A percentile compares a stretch with the other conserved stretches of the same genome.
Conservation (phyloP, 352 stramenopile species). For the Pseudoperonospora humuli region DNA sequence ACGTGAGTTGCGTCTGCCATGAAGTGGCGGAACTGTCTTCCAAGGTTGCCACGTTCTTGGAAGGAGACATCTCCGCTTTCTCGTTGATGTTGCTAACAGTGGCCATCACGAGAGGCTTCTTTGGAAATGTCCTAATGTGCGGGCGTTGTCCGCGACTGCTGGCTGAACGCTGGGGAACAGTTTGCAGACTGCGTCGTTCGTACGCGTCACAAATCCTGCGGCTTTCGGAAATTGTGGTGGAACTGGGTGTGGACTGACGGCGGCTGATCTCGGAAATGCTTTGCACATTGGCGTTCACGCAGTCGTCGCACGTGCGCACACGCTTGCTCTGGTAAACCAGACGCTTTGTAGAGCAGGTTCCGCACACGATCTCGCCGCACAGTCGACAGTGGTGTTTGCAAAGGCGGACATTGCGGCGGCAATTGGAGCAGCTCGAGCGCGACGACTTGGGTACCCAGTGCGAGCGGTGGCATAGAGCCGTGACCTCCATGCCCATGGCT, state of each 20-base stretch:
- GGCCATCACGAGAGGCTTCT: not conserved
- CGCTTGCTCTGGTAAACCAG: constrained; percentile 68
- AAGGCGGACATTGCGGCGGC: constrained; percentile 48
- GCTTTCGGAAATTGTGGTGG: no score
- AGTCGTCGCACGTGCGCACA: constrained; percentile 71
- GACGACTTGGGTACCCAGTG: constrained; percentile 74
- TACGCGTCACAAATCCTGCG: no score
- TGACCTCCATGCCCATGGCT: constrained; percentile 54
- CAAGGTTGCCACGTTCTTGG: constrained; percentile 1
- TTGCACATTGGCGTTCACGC: constrained; percentile 53
- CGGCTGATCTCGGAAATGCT: constrained; percentile 34
- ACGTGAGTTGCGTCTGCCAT: constrained; percentile 16
- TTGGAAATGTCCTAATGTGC: not conserved
- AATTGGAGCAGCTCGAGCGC: constrained; percentile 56
- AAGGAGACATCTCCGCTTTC: constrained; percentile 1
- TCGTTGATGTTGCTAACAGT: not conserved
- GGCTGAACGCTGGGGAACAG: not conserved
- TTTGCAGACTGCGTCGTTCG: constrained; percentile 22
- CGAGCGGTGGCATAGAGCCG: constrained; percentile 62
- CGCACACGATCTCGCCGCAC: constrained; percentile 72
- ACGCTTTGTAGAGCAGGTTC: constrained; percentile 59
- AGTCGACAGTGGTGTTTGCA: constrained; percentile 78
- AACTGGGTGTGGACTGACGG: constrained; percentile 31
- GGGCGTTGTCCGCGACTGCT: constrained; percentile 9
- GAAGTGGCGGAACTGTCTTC: constrained; percentile 12